A percentile compares a stretch with the other conserved stretches of the same genome.
These are phyloP conservation scores for Lolium perenne DNA, from an alignment of 176 grass and related monocot species.

Conservation along the genomic window DNA sequence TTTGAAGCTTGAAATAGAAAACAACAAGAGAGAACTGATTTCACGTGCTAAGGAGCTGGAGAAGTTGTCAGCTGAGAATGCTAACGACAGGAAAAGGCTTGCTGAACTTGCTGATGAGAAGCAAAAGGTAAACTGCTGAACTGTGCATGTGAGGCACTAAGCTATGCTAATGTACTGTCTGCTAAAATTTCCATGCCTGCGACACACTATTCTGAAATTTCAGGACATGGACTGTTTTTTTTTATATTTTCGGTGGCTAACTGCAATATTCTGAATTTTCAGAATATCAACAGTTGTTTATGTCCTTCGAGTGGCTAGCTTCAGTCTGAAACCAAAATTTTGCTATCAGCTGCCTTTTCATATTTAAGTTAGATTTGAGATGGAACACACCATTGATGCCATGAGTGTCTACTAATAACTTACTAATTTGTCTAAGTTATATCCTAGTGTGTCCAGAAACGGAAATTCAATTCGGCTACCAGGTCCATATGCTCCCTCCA, in stretches of 20 bases:
- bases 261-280: slow-evolving; percentile 9
- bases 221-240: neutral
- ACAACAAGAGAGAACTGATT: slow-evolving; percentile 70
- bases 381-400: no score
- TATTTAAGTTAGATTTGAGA: slow-evolving; percentile 12
- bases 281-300: neutral
- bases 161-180: slow-evolving; percentile 6
- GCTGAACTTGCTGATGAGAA: slow-evolving; percentile 67
- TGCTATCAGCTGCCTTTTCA: slow-evolving; percentile 12
- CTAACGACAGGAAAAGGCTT: slow-evolving; percentile 69
- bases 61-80: slow-evolving; percentile 71
- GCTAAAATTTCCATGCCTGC: slow-evolving; percentile 25
- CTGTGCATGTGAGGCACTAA: slow-evolving; percentile 15
- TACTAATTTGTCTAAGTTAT: slow-evolving; percentile 24
- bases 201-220: slow-evolving; percentile 9
- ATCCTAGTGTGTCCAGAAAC: neutral
- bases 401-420: no score
- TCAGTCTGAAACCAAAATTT: neutral
- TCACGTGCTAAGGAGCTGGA: slow-evolving; percentile 53
- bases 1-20: slow-evolving; percentile 76
- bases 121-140: slow-evolving; percentile 67
- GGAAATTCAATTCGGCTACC: no score
- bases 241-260: neutral
- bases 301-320: neutral
- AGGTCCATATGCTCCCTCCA: no score